Evolutionary conservation across 2,329 filamentous ascomycete genomes (phyloP).

Genomic region (Colletotrichum siamense): DNA sequence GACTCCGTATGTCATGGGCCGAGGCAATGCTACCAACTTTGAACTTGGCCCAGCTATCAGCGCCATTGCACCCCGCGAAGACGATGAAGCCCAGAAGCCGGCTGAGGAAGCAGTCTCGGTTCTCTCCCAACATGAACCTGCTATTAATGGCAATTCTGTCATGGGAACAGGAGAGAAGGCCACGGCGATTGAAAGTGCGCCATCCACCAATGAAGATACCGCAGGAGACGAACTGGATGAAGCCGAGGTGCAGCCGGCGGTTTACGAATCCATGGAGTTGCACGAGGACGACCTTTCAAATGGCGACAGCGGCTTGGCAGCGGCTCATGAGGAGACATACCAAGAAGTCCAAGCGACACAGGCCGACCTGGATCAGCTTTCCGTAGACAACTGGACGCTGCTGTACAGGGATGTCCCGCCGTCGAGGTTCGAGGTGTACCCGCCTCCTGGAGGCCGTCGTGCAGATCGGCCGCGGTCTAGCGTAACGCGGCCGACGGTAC

Average conservation of each 20-base stretch:
- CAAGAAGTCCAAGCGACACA: background rate
- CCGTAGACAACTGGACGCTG: constrained; percentile 43
- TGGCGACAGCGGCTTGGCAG: constrained; percentile 2
- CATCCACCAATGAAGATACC: constrained; percentile 29
- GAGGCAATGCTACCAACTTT: constrained; percentile 80
- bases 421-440: constrained; percentile 79
- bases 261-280: constrained; percentile 7
- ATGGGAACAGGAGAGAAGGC: background rate
- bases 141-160: background rate
- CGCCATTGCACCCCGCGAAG: constrained; percentile 86
- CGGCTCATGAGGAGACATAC: background rate
- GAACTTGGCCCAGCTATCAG: constrained; percentile 83
- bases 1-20: constrained; percentile 97
- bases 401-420: constrained; percentile 67
- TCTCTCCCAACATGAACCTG: background rate
- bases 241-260: constrained; percentile 24
- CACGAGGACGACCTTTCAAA: background rate
- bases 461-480: constrained; percentile 49
- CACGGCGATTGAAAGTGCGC: background rate
- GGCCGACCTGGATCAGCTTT: background rate
- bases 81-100: constrained; percentile 59
- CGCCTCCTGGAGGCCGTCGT: constrained; percentile 59
- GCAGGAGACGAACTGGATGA: constrained; percentile 35
- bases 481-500: constrained; percentile 41
- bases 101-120: constrained; percentile 26